These are phyloP conservation scores for Mucor irregularis DNA, from an alignment of 371 early-diverging fungal species.

Conservation along the genomic window DNA sequence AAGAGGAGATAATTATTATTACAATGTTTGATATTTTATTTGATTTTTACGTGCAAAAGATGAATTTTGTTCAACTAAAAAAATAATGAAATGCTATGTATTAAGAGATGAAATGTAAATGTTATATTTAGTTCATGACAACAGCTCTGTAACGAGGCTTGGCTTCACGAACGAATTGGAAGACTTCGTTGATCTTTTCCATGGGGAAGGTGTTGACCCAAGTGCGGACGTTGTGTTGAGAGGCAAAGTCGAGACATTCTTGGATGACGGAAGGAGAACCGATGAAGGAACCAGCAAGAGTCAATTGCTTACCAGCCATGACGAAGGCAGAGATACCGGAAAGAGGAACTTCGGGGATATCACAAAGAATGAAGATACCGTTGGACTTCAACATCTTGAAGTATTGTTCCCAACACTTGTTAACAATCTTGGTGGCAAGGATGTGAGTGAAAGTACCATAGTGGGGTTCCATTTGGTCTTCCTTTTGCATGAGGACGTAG, in stretches of 20 bases:
- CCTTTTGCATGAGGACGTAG: slow-evolving; percentile 39
- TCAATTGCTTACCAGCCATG: slow-evolving; percentile 43
- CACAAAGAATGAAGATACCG: slow-evolving; percentile 60
- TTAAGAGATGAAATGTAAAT: neutral
- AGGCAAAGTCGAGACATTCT: slow-evolving; percentile 70
- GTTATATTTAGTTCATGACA: slow-evolving; percentile 21
- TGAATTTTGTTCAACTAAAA: neutral
- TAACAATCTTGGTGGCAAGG: slow-evolving; percentile 47
- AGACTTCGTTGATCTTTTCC: slow-evolving; percentile 35
- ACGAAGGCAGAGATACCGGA: slow-evolving; percentile 37
- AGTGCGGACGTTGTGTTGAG: slow-evolving; percentile 61
- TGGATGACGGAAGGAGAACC: slow-evolving; percentile 54
- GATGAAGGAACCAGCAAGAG: slow-evolving; percentile 68
- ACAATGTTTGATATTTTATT: too few relatives aligned
- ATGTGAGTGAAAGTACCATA: slow-evolving; percentile 29
- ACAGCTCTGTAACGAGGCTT: slow-evolving; percentile 39
- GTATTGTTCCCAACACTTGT: slow-evolving; percentile 36
- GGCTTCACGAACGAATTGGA: slow-evolving; percentile 31
- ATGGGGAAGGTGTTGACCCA: slow-evolving; percentile 67
- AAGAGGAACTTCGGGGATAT: slow-evolving; percentile 59
- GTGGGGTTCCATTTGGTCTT: slow-evolving; percentile 21
- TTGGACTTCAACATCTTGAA: slow-evolving; percentile 35
- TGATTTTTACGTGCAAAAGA: too few relatives aligned
- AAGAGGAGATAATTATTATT: neutral
- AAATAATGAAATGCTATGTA: slow-evolving; percentile 4